phyloP scores from a whole-genome alignment of 2,329 filamentous ascomycete species.

The Chaetothyriales sp. region DNA sequence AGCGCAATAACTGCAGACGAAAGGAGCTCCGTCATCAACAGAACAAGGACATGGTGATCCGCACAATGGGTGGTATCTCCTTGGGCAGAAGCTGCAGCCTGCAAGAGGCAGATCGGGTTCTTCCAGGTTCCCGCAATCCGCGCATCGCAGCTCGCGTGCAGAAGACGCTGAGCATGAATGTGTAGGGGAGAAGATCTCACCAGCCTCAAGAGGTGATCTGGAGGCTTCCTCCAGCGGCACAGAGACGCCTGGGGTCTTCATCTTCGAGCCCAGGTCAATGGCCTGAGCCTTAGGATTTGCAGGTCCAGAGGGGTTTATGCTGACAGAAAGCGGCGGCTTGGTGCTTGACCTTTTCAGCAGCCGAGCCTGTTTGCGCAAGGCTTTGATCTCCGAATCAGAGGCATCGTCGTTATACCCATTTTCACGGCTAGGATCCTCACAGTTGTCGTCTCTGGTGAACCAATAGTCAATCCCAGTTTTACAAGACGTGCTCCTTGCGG shows the following conservation, averaged over 20 bases:
- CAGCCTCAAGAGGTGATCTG: not conserved
- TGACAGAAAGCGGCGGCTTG: not conserved
- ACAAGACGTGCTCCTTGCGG: not conserved
- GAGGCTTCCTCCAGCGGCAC: too few relatives aligned
- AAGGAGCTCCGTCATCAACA: slow-evolving; percentile 5
- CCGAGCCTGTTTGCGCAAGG: not conserved
- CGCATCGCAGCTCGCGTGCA: slow-evolving; percentile 5
- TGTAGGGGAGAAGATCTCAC: not conserved
- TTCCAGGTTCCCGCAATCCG: slow-evolving; percentile 8
- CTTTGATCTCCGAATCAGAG: not conserved
- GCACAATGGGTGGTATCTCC: slow-evolving; percentile 10
- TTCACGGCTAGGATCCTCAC: too few relatives aligned
- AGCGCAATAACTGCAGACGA: slow-evolving; percentile 9
- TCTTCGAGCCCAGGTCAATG: not conserved
- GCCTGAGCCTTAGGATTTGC: not conserved
- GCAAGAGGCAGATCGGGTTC: slow-evolving; percentile 5
- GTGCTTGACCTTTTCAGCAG: not conserved
- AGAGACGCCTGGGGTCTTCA: not conserved
- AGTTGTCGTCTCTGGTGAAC: not conserved
- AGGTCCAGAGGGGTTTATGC: not conserved
- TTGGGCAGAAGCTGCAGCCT: slow-evolving; percentile 7
- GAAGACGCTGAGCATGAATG: not conserved
- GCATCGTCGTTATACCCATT: not conserved
- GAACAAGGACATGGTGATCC: slow-evolving; percentile 8
- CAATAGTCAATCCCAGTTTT: not conserved